Evolutionary conservation across 257 asterid genomes (phyloP), one percentile per base, ranked within the genome.

Genomic region (Osmanthus fragrans): DNA sequence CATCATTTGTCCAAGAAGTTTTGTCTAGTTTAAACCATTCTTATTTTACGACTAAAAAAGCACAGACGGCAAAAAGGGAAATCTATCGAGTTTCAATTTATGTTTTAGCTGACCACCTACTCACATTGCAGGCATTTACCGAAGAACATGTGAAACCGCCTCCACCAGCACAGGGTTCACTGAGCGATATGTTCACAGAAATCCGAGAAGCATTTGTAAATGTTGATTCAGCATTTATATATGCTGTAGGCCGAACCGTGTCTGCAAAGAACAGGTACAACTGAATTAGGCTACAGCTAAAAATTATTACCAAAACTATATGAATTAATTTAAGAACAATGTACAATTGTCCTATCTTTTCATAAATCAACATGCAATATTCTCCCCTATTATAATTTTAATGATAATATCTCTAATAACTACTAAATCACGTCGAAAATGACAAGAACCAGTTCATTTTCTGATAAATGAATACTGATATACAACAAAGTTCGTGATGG

Each of bases 141-240:
- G 97, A 87, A 30, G 96, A 66, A 77, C 99, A 95, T 60, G 79
- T 66, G 76, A 95, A 95, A 86, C 97, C 97, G 60, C 88, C 96
- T 37, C 83, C 86, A 34, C 90, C 92, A 33, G 73, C 76, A 76
- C 99, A 95, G 25, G 89, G 88, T 74, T 95, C 96, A 71, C 85
- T 91, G 89, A 95, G 93, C 12, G 94, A 79, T 67, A 95, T 85
- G 82, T 88, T 85, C 36, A 95, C 94, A 36, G 87, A 73, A 82
- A 89, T 84, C 73, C 74, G 90, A 25, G 96, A 82, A 86, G 90
- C 95, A 82, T 71, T 91, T n/a, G 98, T 93, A 71, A 95, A 93
- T 32, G 86, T 58, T 10, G 90, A 78, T 36, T 83, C 73, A 5
- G 94, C 78, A 3, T 90, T 84, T 69, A 95, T 75, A 25, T 66